These are phyloP conservation scores for Citrus trifoliata DNA, from an alignment of 345 rosid genomes.

Conservation along the genomic window DNA sequence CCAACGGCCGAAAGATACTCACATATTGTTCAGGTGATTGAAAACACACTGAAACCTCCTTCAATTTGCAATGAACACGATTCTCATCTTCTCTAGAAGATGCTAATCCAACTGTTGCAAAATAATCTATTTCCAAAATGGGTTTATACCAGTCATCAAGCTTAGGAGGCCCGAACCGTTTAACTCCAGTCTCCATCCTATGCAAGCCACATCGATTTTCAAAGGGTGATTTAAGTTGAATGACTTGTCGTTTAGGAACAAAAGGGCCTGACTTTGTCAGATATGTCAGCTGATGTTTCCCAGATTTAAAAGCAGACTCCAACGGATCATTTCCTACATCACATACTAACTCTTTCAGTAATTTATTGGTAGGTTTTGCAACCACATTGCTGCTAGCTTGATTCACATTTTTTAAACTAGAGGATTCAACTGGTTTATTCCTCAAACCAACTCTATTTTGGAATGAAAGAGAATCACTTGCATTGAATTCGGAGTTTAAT, in stretches of 20 bases:
- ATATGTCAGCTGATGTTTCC: slow-evolving; percentile 34
- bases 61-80: slow-evolving; percentile 42
- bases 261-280: slow-evolving; percentile 43
- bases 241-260: slow-evolving; percentile 82
- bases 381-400: slow-evolving; percentile 26
- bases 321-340: slow-evolving; percentile 43
- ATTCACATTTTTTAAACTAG: slow-evolving; percentile 24
- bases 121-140: slow-evolving; percentile 81
- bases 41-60: slow-evolving; percentile 85
- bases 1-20: slow-evolving; percentile 82
- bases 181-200: slow-evolving; percentile 51
- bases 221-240: slow-evolving; percentile 76
- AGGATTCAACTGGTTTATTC: slow-evolving; percentile 30
- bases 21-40: slow-evolving; percentile 78
- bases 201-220: slow-evolving; percentile 52
- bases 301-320: slow-evolving; percentile 48
- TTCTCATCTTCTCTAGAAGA: slow-evolving; percentile 45
- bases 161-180: slow-evolving; percentile 80
- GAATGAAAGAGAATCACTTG: slow-evolving; percentile 24
- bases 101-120: slow-evolving; percentile 61
- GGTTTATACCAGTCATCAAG: slow-evolving; percentile 96
- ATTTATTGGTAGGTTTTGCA: slow-evolving; percentile 32
- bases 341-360: slow-evolving; percentile 51
- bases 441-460: slow-evolving; percentile 27
- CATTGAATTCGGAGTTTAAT: slow-evolving; percentile 29